Conservation (phyloP, 345 rosid genomes). For the Gossypium australe region DNA sequence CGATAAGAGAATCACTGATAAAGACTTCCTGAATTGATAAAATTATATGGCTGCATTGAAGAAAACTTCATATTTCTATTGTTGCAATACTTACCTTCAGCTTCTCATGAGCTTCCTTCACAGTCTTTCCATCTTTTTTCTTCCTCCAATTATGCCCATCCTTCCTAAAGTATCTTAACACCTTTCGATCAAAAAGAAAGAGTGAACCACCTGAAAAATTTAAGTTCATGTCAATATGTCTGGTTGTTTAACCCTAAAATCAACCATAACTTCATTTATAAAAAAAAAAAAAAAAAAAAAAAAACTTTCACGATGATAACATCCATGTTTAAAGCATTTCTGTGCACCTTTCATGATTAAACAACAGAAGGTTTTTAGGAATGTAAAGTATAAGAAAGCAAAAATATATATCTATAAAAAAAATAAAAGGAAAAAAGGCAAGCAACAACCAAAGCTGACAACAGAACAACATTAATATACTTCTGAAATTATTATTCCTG, state of each 20-base stretch:
- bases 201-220: constrained; percentile 78
- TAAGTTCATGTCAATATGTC: constrained; percentile 24
- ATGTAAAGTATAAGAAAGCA: neutral
- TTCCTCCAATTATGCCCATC: constrained; percentile 95
- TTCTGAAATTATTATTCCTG: neutral
- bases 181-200: constrained; percentile 87
- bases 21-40: constrained; percentile 4
- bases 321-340: neutral
- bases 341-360: neutral
- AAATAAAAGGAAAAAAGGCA: neutral
- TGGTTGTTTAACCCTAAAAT: neutral
- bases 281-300: neutral
- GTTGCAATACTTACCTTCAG: constrained; percentile 44
- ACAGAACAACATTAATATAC: neutral
- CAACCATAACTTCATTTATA: neutral
- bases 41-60: neutral
- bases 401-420: neutral
- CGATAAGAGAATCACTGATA: neutral
- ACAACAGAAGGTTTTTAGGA: neutral
- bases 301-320: neutral
- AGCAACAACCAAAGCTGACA: neutral
- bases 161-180: constrained; percentile 83
- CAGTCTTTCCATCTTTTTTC: constrained; percentile 84
- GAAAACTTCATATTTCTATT: neutral
- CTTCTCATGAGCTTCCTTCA: constrained; percentile 93